These are phyloP conservation scores for Eucalyptus dawsonii DNA, from an alignment of 345 rosid species.

Conservation along the genomic window DNA sequence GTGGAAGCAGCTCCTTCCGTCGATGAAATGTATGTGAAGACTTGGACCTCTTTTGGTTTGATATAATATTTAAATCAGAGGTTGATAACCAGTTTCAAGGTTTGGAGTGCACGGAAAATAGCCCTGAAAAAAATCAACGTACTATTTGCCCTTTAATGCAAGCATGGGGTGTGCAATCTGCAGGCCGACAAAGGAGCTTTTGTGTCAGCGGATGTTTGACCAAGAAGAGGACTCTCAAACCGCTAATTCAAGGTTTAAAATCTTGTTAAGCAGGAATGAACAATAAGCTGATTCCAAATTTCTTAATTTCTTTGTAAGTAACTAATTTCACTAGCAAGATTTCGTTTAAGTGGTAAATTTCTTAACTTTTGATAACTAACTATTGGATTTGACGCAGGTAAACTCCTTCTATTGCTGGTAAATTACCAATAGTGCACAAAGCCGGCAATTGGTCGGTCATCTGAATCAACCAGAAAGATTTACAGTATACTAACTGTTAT, in stretches of 20 bases:
- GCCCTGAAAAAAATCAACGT: background rate
- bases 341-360: background rate
- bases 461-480: background rate
- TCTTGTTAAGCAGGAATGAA: background rate
- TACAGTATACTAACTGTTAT: background rate
- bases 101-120: background rate
- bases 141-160: background rate
- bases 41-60: background rate
- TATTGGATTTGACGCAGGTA: background rate
- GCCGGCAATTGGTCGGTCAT: background rate
- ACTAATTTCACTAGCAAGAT: background rate
- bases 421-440: background rate
- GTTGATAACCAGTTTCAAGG: background rate
- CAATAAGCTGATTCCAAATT: background rate
- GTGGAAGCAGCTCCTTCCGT: background rate
- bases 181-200: background rate
- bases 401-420: background rate
- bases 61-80: background rate
- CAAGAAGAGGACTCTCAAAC: background rate
- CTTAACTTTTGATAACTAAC: background rate
- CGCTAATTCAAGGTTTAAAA: background rate
- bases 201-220: background rate
- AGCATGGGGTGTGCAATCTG: background rate
- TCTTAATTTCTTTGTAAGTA: background rate
- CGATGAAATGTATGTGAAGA: background rate